Base-by-base conservation (phyloP, 2,329 filamentous ascomycete genomes). In the Malbranchea zuffiana region DNA sequence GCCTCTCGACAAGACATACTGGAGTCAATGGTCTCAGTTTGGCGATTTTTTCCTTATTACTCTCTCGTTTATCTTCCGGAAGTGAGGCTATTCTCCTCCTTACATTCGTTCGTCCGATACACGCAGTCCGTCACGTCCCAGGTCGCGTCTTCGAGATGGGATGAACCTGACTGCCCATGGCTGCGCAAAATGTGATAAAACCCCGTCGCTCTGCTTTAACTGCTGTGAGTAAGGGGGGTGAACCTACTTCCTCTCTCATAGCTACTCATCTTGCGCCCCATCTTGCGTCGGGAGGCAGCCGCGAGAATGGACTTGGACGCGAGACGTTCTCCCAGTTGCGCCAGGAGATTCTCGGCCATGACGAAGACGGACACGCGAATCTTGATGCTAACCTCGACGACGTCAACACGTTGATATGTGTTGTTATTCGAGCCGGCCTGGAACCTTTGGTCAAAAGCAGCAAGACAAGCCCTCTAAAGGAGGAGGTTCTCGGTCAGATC, bases 181-280 rank as follows among this genome's bases (percentile, higher is more conserved):
- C 37, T 3, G 34, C 29, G 17, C 34, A 35, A 23, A 43, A 38
- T 38, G 41, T 24, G 31, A 32, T 39, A 31, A 40, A 32, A 21
- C 21, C 34, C 25, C 34, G 29, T 7, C 37, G 37, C 18, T 19
- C 32, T 31, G 38, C 24, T 16, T 35, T 33, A 27, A 35, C 30
- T 20, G 30, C 25, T 16, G n/a, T 35, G 8, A 37, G 18, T 15
- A 30, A 25, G 30, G 8, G 18, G 11, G 35, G 38, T 7, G 58
- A 59, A 41, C 53, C 57, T 17, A 49, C 56, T 20, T 81, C 85
- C 8, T 94, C 87, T 11, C 92, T 86, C 6, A 71, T 94, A 51
- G 85, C 87, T 35, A 84, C 84, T 8, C 83, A 92, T 58, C 77
- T 95, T 40, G 84, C 90, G 45, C 79, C 83, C 54, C 84, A 83